These are phyloP conservation scores for Boletus pseudo-olivaceus DNA, from an alignment of 768 basidiomycete genomes.

Conservation along the genomic window DNA sequence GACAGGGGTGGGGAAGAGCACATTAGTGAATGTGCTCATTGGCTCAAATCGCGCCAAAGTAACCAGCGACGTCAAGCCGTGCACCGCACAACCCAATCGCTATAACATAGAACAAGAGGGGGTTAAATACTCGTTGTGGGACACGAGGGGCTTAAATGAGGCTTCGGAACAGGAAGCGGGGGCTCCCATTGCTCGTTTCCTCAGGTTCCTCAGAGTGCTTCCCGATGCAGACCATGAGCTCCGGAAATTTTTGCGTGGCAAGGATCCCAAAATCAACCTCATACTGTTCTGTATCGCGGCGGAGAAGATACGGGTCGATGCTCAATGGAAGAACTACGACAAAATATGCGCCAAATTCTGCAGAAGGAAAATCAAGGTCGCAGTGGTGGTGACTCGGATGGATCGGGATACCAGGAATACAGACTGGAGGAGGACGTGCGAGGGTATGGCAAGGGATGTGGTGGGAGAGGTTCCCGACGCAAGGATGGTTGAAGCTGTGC, in stretches of 20 bases:
- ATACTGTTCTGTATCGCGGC: slow-evolving; percentile 12
- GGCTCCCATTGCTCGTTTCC: slow-evolving; percentile 1
- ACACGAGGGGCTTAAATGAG: slow-evolving; percentile 14
- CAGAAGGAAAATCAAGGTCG: slow-evolving; percentile 7
- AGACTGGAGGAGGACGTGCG: slow-evolving; percentile 1
- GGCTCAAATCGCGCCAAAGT: not conserved
- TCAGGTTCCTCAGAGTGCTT: not conserved
- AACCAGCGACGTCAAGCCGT: slow-evolving; percentile 5
- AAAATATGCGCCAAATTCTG: slow-evolving; percentile 14
- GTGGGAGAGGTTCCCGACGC: not conserved
- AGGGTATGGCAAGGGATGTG: not conserved
- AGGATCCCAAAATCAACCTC: slow-evolving; percentile 6
- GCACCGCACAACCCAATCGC: not conserved
- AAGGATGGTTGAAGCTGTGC: slow-evolving; percentile 8
- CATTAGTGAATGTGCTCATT: slow-evolving; percentile 13
- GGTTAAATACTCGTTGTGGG: slow-evolving; percentile 1
- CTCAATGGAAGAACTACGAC: slow-evolving; percentile 11
- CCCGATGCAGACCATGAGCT: slow-evolving; percentile 12
- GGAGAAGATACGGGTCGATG: slow-evolving; percentile 1
- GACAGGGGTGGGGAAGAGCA: slow-evolving; percentile 17
- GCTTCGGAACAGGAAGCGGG: not conserved
- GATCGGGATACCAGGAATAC: not conserved
- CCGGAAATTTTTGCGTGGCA: slow-evolving; percentile 8
- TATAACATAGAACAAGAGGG: not conserved
- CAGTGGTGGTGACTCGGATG: slow-evolving; percentile 15